Conservation (phyloP, 768 basidiomycete species). For the Chiua virens region DNA sequence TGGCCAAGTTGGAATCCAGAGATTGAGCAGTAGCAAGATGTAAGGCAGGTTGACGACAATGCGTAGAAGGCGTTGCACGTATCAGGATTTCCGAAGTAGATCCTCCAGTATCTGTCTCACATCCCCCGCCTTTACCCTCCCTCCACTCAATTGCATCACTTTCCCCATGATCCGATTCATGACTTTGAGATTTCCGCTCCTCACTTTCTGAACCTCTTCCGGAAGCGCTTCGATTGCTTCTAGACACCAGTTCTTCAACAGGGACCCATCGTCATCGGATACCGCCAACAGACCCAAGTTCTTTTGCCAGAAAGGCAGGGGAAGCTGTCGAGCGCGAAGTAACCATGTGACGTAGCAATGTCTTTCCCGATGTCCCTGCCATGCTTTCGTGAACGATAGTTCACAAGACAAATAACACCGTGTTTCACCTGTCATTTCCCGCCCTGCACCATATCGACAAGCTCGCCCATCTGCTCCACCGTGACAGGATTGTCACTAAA, state of each 20-base stretch:
- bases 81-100: conserved; percentile 33
- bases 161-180: conserved; percentile 53
- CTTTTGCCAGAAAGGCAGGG: conserved; percentile 45
- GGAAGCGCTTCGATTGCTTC: conserved; percentile 68
- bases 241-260: conserved; percentile 56
- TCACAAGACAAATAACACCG: background rate
- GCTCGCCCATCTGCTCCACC: conserved; percentile 62
- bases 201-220: conserved; percentile 61
- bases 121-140: conserved; percentile 71
- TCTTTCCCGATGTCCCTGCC: conserved; percentile 76
- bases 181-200: conserved; percentile 67
- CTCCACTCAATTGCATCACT: conserved; percentile 80
- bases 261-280: conserved; percentile 29
- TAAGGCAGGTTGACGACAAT: background rate
- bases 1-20: conserved; percentile 32
- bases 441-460: conserved; percentile 73
- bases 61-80: too few species aligned
- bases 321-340: conserved; percentile 37
- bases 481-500: conserved; percentile 62
- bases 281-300: conserved; percentile 49
- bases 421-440: conserved; percentile 67
- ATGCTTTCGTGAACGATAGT: background rate
- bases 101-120: conserved; percentile 52
- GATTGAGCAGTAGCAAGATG: conserved; percentile 5
- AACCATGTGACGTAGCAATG: conserved; percentile 72